These are phyloP conservation scores for Gossypium gossypioides DNA, from an alignment of 441 rosid genomes.

Conservation along the genomic window DNA sequence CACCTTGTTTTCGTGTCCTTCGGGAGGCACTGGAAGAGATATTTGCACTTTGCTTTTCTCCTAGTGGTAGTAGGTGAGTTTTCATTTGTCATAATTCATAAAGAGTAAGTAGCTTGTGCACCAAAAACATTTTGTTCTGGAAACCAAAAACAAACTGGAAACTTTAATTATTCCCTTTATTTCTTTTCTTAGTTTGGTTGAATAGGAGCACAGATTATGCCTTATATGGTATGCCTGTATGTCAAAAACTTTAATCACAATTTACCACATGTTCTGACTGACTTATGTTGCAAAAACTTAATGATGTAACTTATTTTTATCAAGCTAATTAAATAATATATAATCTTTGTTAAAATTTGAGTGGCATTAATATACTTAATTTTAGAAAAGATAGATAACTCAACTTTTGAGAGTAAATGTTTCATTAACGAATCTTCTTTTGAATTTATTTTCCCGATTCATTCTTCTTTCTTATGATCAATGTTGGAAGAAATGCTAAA, in stretches of 20 bases:
- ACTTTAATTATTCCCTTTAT: background rate
- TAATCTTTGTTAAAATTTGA: background rate
- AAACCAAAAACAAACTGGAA: background rate
- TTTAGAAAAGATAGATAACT: background rate
- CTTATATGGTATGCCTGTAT: background rate
- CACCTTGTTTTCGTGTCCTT: conserved; percentile 70
- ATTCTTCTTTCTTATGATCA: background rate
- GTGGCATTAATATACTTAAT: background rate
- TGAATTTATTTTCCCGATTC: background rate
- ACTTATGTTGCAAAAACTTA: background rate
- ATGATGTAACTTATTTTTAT: background rate
- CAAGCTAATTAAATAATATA: background rate
- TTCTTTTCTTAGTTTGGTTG: conserved; percentile 4
- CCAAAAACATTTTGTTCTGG: background rate
- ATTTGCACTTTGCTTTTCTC: conserved; percentile 76
- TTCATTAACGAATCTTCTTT: background rate
- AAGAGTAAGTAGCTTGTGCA: conserved; percentile 2
- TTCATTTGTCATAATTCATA: conserved; percentile 1
- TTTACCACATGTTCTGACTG: background rate
- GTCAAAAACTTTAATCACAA: background rate
- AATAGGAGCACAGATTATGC: background rate
- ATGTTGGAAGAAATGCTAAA: background rate
- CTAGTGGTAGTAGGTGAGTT: conserved; percentile 73
- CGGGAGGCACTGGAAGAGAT: conserved; percentile 77
- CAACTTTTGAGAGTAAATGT: background rate